Evolutionary conservation across 306 rosid species (phyloP).

Genomic region (Purshia tridentata): DNA sequence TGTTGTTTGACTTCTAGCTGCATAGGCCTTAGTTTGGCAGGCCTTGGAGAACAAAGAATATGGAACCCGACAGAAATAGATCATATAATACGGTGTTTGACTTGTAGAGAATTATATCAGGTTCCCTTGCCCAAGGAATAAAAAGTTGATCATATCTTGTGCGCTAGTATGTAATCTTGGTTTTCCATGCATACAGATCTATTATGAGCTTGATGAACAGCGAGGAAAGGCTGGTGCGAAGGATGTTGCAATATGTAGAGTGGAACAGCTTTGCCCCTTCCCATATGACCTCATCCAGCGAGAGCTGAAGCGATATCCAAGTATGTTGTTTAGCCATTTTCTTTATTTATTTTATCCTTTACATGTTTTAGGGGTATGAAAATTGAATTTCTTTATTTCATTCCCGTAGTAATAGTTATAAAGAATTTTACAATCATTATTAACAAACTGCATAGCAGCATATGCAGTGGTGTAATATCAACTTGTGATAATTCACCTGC

Average conservation of each 20-base stretch:
- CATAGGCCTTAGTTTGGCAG: not conserved
- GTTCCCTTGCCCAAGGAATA: not conserved
- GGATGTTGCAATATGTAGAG: constrained; percentile 90
- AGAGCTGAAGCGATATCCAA: constrained; percentile 94
- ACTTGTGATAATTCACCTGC: not conserved
- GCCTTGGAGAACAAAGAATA: not conserved
- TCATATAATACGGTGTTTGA: not conserved
- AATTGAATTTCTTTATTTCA: not conserved
- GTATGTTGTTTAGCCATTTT: constrained; percentile 43
- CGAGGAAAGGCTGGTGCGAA: constrained; percentile 63
- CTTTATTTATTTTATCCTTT: not conserved
- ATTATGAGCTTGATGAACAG: constrained; percentile 88
- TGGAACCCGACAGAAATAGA: not conserved
- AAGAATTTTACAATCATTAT: not conserved
- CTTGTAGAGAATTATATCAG: not conserved
- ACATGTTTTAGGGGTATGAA: not conserved
- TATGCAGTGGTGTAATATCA: not conserved
- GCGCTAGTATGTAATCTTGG: not conserved
- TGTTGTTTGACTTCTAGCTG: not conserved
- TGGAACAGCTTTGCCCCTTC: constrained; percentile 96
- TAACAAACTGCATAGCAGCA: not conserved
- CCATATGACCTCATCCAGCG: constrained; percentile 90
- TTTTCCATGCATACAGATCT: constrained; percentile 49
- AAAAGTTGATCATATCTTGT: not conserved
- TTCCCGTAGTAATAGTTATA: not conserved